phyloP scores from a whole-genome alignment of 1,139 yeast species.

The Ogataea hybrid region DNA sequence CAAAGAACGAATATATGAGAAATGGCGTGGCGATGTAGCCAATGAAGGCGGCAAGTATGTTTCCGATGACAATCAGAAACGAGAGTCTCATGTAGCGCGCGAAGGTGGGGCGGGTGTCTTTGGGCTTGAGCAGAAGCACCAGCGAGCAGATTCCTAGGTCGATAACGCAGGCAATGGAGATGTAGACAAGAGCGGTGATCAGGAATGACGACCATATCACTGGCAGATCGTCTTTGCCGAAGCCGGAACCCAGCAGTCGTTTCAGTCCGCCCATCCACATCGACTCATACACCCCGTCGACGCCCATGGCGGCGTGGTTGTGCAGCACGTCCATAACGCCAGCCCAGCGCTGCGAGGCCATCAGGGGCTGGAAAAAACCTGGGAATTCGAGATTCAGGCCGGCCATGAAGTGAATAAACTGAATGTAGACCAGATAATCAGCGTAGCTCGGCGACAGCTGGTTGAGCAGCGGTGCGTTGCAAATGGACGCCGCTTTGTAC shows the following conservation, averaged over 20 bases:
- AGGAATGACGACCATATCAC: slow-evolving; percentile 46
- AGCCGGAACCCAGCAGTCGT: slow-evolving; percentile 19
- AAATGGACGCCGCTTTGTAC: slow-evolving; percentile 58
- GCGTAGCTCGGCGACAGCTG: slow-evolving; percentile 57
- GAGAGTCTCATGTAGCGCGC: slow-evolving; percentile 12
- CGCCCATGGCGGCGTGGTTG: slow-evolving; percentile 34
- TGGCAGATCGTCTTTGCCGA: slow-evolving; percentile 14
- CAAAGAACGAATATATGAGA: slow-evolving; percentile 40
- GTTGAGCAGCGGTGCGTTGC: slow-evolving; percentile 54
- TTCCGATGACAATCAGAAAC: slow-evolving; percentile 31
- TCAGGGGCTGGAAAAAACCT: slow-evolving; percentile 59
- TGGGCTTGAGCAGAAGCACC: slow-evolving; percentile 7
- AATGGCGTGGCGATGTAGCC: slow-evolving; percentile 45
- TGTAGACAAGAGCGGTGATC: slow-evolving; percentile 33
- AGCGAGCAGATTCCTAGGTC: slow-evolving; percentile 3
- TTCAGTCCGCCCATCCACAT: slow-evolving; percentile 28
- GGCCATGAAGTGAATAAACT: slow-evolving; percentile 56
- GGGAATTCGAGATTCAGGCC: slow-evolving; percentile 60
- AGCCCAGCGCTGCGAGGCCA: slow-evolving; percentile 41
- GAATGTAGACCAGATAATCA: slow-evolving; percentile 50
- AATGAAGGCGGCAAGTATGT: slow-evolving; percentile 36
- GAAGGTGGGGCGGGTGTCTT: slow-evolving; percentile 5
- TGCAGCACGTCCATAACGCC: slow-evolving; percentile 33
- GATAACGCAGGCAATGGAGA: slow-evolving; percentile 6
- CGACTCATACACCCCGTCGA: slow-evolving; percentile 28